Evolutionary conservation across 2,329 filamentous ascomycete genomes (phyloP).

Genomic region (Sporothrix humicola): DNA sequence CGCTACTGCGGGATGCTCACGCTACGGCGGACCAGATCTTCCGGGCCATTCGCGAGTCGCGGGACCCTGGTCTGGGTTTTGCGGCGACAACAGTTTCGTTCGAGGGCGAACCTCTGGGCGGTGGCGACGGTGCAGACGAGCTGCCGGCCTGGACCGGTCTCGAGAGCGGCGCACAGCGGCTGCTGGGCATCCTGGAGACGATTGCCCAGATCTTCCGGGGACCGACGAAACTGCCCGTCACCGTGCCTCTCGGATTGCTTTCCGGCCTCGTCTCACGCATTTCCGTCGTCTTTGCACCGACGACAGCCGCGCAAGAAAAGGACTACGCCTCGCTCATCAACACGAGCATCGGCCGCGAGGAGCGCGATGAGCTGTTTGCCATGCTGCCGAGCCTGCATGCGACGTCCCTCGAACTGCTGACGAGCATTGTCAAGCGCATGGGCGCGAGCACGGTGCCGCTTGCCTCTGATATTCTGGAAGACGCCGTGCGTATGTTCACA

Average conservation of each 20-base stretch:
- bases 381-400: conserved; percentile 76
- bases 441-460: conserved; percentile 63
- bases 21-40: conserved; percentile 76
- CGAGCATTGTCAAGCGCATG: conserved; percentile 63
- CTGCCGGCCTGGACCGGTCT: conserved; percentile 77
- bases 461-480: conserved; percentile 70
- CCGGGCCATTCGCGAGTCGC: conserved; percentile 78
- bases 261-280: conserved; percentile 73
- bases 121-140: conserved; percentile 53
- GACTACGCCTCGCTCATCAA: conserved; percentile 66
- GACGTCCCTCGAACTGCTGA: conserved; percentile 68
- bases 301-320: conserved; percentile 48
- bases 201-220: conserved; percentile 67
- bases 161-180: conserved; percentile 71
- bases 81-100: conserved; percentile 49
- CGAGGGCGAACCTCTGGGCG: conserved; percentile 56
- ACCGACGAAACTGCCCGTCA: conserved; percentile 68
- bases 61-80: conserved; percentile 70
- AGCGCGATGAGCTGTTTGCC: conserved; percentile 78
- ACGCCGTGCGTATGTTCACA: conserved; percentile 72
- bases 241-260: conserved; percentile 69
- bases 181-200: conserved; percentile 69
- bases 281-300: conserved; percentile 64
- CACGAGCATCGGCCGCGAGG: conserved; percentile 75
- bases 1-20: conserved; percentile 69